Conservation (phyloP, 78 protist genomes). For the Chrysochromulina parva region DNA sequence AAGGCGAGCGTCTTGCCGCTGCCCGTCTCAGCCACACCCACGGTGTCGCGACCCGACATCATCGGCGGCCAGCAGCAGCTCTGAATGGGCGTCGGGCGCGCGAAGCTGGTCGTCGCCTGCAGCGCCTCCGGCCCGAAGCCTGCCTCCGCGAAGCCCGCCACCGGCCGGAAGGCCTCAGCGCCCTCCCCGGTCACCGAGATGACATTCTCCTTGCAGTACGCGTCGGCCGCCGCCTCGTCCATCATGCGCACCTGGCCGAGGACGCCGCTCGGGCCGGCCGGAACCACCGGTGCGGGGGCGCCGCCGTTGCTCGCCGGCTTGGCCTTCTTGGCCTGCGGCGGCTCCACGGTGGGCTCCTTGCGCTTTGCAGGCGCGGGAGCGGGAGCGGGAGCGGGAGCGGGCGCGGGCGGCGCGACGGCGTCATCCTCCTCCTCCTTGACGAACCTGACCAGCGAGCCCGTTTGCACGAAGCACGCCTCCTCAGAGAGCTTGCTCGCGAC, state of each 20-base stretch:
- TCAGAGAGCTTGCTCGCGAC: too few relatives aligned
- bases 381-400: too few relatives aligned
- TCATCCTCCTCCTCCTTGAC: too few relatives aligned
- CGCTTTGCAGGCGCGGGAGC: too few relatives aligned
- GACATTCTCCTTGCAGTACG: neutral
- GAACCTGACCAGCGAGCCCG: too few relatives aligned
- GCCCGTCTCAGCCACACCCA: conserved; percentile 70
- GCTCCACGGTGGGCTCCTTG: too few relatives aligned
- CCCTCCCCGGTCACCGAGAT: neutral
- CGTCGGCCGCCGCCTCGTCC: neutral
- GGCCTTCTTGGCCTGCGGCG: too few relatives aligned
- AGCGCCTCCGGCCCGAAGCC: neutral
- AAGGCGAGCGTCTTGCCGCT: conserved; percentile 83
- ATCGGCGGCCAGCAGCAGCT: conserved; percentile 1
- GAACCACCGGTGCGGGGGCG: too few relatives aligned
- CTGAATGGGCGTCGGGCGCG: conserved; percentile 47
- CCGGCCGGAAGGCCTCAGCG: neutral
- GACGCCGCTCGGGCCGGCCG: too few relatives aligned
- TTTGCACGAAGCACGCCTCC: too few relatives aligned
- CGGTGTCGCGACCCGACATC: conserved; percentile 52
- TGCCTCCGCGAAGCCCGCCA: neutral
- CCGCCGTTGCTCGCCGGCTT: too few relatives aligned
- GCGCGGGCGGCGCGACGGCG: too few relatives aligned
- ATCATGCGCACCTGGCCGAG: neutral
- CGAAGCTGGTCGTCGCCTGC: neutral